Base-by-base conservation (phyloP, 768 basidiomycete species). In the Suillus subluteus region DNA sequence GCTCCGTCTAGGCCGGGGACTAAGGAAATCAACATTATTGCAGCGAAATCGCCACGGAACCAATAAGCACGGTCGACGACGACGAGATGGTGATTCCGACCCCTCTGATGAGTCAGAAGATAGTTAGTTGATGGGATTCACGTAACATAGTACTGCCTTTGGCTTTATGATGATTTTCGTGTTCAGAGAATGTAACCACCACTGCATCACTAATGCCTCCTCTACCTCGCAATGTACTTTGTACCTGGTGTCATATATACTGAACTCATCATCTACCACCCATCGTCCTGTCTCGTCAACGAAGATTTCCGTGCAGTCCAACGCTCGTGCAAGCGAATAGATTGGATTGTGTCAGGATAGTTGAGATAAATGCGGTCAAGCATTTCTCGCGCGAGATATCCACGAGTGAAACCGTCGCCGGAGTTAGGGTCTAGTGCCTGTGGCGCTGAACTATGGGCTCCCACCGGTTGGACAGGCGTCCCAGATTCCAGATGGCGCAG, bases 21-120 rank as follows among this genome's bases (percentile, higher is more conserved):
- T 66, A 64, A 73, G 71, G 12, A 55, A 73, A 63, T 75, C 64
- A 70, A 48, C 46, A 68, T 65, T 62, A 50, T 68, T 66, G 35
- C 70, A 94, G 93, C 91, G 92, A 69, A 94, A 94, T 77, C 89
- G 93, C 66, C 89, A 94, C 75, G 90, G 90, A 35, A 85, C 89
- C 62, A 84, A 83, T 69, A 92, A 89, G 78, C 78, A 79, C 43
- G 87, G 82, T 66, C 82, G 83, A 6, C 81, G 88, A 67, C 85
- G 85, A 70, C 84, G 86, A 59, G 86, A 84, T 65, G 87, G 82
- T 40, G 79, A 79, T 65, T 89, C 88, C 35, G 90, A 86, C 50
- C 87, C 83, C 58, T 88, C 87, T 58, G 90, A 90, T 52, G 90
- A 91, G 63, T 91, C 90, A 48, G 91, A 92, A 68, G 86, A 82